These are phyloP conservation scores for Nicotiana sylvestris DNA, from an alignment of 257 asterid genomes.

Conservation along the genomic window DNA sequence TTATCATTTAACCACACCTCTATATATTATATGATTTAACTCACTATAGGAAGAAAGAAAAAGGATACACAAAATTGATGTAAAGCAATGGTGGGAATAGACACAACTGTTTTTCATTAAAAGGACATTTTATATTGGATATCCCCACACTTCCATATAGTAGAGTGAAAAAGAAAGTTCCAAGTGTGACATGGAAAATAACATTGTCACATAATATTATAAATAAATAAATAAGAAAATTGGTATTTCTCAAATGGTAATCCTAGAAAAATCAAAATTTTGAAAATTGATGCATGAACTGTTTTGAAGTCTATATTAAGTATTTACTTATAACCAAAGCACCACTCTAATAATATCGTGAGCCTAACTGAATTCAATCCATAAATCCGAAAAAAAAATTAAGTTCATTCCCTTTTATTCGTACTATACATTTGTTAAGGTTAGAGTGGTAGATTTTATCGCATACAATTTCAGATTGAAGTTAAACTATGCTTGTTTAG, in stretches of 20 bases:
- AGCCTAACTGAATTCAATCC: no score
- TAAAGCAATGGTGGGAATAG: background rate
- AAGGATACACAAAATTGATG: background rate
- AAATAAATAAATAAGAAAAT: background rate
- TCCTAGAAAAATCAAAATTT: background rate
- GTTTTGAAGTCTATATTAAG: background rate
- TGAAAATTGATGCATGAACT: no score
- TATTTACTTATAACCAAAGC: no score
- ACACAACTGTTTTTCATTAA: background rate
- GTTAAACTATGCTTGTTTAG: no score
- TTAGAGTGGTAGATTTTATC: no score
- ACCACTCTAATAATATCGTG: no score
- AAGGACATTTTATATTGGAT: constrained; percentile 1
- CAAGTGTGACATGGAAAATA: background rate
- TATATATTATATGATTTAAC: background rate
- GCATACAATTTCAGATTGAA: no score
- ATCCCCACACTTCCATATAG: background rate
- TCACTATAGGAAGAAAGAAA: background rate
- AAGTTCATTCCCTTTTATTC: no score
- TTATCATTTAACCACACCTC: background rate
- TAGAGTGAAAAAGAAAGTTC: background rate
- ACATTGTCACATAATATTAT: background rate
- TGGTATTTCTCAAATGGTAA: background rate
- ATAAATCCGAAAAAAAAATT: no score
- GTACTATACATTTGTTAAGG: no score